Evolutionary conservation across 768 basidiomycete species (phyloP).

Genomic region (Psilocybe subaeruginosa): DNA sequence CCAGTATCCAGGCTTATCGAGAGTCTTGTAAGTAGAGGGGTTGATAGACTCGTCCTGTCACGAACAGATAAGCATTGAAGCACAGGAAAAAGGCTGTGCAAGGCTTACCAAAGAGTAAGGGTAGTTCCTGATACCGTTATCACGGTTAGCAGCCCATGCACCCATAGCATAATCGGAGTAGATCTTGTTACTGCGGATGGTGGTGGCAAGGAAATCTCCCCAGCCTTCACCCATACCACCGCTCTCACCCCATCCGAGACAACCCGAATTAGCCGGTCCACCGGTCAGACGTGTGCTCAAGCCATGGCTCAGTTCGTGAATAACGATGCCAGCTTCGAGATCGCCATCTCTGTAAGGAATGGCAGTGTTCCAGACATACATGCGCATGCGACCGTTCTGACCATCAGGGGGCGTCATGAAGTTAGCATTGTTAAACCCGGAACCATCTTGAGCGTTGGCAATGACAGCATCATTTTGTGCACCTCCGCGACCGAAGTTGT

Average conservation of each 20-base stretch:
- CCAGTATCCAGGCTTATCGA: conserved; percentile 94
- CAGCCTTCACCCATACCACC: conserved; percentile 99
- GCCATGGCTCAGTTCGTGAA: conserved; percentile 89
- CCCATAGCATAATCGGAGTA: conserved; percentile 92
- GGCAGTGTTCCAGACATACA: conserved; percentile 96
- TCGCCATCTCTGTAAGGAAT: conserved; percentile 93
- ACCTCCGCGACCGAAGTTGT: conserved; percentile 94
- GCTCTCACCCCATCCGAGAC: conserved; percentile 93
- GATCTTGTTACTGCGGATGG: conserved; percentile 72
- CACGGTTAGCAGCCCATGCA: conserved; percentile 87
- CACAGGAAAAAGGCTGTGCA: neutral
- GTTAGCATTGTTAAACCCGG: conserved; percentile 91
- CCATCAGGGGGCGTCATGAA: conserved; percentile 88
- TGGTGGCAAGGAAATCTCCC: conserved; percentile 93
- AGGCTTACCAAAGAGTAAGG: conserved; percentile 69
- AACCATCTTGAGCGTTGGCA: conserved; percentile 94
- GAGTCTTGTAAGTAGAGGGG: conserved; percentile 92
- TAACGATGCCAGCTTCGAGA: conserved; percentile 95
- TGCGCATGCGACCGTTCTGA: conserved; percentile 89
- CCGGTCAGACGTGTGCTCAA: conserved; percentile 94
- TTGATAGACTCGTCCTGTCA: conserved; percentile 66
- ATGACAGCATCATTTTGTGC: conserved; percentile 88
- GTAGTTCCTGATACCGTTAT: conserved; percentile 83
- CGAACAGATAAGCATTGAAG: neutral
- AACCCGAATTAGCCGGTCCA: conserved; percentile 90